A percentile compares a stretch with the other conserved stretches of the same genome.
phyloP scores from a whole-genome alignment of 169 alveolate species.

The Babesia sp. region DNA sequence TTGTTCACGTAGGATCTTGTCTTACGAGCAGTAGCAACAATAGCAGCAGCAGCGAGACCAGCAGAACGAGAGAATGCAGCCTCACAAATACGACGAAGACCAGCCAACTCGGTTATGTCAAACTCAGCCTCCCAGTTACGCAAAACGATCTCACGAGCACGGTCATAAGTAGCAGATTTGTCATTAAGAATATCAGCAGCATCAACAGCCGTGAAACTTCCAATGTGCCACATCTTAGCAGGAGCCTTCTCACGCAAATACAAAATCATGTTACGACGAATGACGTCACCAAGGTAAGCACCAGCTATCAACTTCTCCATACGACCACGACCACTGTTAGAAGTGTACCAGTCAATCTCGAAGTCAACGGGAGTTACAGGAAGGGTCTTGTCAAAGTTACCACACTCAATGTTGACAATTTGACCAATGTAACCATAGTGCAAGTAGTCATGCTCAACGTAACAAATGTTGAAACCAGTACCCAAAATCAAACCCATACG shows the following conservation, averaged over 20 bases:
- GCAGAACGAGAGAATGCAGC: constrained; percentile 83
- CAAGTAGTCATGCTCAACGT: constrained; percentile 82
- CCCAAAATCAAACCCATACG: constrained; percentile 85
- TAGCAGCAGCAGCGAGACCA: constrained; percentile 83
- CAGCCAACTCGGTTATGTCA: constrained; percentile 53
- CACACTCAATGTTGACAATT: constrained; percentile 85
- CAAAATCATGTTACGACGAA: constrained; percentile 74
- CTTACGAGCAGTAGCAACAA: constrained; percentile 78
- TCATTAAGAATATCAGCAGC: constrained; percentile 77
- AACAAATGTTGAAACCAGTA: constrained; percentile 87
- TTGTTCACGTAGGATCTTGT: constrained; percentile 73
- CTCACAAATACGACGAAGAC: constrained; percentile 72
- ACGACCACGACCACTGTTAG: constrained; percentile 83
- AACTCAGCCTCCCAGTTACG: constrained; percentile 75
- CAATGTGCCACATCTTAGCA: constrained; percentile 72
- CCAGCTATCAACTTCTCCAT: constrained; percentile 88
- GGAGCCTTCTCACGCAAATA: constrained; percentile 82
- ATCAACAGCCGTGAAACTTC: constrained; percentile 71
- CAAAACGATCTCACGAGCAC: constrained; percentile 66
- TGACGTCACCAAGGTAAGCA: constrained; percentile 87
- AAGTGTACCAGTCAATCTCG: constrained; percentile 79
- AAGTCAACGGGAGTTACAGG: constrained; percentile 83
- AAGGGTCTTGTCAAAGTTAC: constrained; percentile 83
- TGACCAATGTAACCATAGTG: constrained; percentile 82
- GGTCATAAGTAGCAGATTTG: constrained; percentile 57